Evolutionary conservation across 805 yeast genomes (phyloP).

Genomic region (Dipodascopsis uninucleata): DNA sequence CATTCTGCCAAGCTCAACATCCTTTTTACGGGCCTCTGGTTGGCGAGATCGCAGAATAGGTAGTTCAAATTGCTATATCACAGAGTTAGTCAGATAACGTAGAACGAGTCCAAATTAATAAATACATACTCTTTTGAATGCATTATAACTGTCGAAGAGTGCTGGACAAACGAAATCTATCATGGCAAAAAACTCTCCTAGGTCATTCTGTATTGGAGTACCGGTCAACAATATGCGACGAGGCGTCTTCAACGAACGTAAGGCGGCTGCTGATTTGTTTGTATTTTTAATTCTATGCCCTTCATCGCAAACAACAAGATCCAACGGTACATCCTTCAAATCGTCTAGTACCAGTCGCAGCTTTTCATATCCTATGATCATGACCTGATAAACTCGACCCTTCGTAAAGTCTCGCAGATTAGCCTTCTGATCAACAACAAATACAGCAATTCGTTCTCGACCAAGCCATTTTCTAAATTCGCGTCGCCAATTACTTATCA

Average conservation of each 20-base stretch:
- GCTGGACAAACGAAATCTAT: slow-evolving; percentile 84
- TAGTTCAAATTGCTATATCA: slow-evolving; percentile 46
- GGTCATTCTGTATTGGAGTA: slow-evolving; percentile 91
- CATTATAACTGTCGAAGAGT: slow-evolving; percentile 57
- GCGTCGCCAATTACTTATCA: slow-evolving; percentile 79
- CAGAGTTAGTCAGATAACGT: slow-evolving; percentile 44
- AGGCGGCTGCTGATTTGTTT: slow-evolving; percentile 61
- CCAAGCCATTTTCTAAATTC: slow-evolving; percentile 92
- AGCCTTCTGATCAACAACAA: slow-evolving; percentile 56
- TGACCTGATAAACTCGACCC: slow-evolving; percentile 72
- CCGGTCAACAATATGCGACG: slow-evolving; percentile 73
- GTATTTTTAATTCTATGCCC: slow-evolving; percentile 85
- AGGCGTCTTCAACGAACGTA: slow-evolving; percentile 52
- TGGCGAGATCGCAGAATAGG: slow-evolving; percentile 77
- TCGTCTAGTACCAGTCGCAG: slow-evolving; percentile 50
- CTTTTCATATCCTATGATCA: slow-evolving; percentile 86
- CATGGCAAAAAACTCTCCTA: slow-evolving; percentile 75
- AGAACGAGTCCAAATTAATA: neutral
- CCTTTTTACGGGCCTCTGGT: slow-evolving; percentile 49
- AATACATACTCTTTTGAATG: slow-evolving; percentile 34
- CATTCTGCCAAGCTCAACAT: slow-evolving; percentile 55
- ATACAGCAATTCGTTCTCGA: slow-evolving; percentile 57
- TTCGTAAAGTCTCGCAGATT: slow-evolving; percentile 55
- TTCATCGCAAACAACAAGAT: slow-evolving; percentile 85
- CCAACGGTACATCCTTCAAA: slow-evolving; percentile 42